Percentiles rank a stretch among this genome's conserved stretches.
Evolutionary conservation across 495 filamentous ascomycete species (phyloP).

Genomic region (Penicillium roqueforti): DNA sequence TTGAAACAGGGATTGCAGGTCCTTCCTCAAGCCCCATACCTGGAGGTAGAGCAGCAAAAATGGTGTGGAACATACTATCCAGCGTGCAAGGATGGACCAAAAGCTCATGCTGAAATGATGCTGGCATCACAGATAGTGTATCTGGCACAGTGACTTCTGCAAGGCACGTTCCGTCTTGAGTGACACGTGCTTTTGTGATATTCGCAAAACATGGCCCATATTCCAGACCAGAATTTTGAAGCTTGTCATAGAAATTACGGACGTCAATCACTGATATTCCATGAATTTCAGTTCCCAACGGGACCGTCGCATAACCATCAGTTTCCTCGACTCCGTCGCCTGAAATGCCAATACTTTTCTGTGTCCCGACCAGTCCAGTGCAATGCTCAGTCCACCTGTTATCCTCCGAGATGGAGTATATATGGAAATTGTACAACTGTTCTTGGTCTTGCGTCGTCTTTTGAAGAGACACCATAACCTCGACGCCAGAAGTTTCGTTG

Average conservation of each 20-base stretch:
- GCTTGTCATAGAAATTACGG: constrained; percentile 26
- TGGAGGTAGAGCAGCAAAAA: constrained; percentile 19
- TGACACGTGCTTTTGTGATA: constrained; percentile 19
- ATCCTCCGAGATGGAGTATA: constrained; percentile 32
- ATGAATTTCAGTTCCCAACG: neutral
- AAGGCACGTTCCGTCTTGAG: constrained; percentile 15
- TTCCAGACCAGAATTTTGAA: constrained; percentile 28
- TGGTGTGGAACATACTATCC: constrained; percentile 43
- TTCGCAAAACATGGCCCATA: constrained; percentile 37
- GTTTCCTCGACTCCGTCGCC: neutral
- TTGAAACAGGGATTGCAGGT: constrained; percentile 26
- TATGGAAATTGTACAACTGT: constrained; percentile 29
- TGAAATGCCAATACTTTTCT: neutral
- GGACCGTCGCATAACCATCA: neutral
- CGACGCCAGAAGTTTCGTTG: constrained; percentile 15
- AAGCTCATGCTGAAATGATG: constrained; percentile 37
- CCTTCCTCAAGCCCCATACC: constrained; percentile 6
- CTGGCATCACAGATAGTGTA: constrained; percentile 45
- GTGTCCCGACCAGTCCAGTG: constrained; percentile 21
- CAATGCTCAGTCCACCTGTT: constrained; percentile 40
- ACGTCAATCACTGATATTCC: constrained; percentile 20
- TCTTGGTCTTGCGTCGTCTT: neutral
- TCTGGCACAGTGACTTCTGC: constrained; percentile 41
- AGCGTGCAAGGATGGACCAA: constrained; percentile 44
- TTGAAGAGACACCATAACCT: constrained; percentile 21